Evolutionary conservation across 768 basidiomycete genomes (phyloP), one percentile per base, ranked within the genome.

Genomic region (Suillus subaureus): DNA sequence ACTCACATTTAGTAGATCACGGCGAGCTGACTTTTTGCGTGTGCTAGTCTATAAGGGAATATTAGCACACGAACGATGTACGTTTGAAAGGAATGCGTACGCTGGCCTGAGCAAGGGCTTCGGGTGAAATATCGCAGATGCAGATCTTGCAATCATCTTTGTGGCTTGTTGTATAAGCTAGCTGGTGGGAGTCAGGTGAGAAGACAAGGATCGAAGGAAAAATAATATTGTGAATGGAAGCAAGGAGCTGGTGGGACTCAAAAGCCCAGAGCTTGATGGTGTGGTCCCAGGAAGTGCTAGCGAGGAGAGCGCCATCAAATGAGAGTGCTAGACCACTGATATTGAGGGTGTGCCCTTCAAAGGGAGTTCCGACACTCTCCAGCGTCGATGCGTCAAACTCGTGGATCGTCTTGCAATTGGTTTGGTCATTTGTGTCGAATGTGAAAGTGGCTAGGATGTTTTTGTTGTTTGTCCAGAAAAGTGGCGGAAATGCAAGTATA

Each of bases 151-250:
- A 1, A 8, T 21, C 16, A 43, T 18, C 18, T 0, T 21, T 0
- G 16, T 0, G 16, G 1, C 0, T 16, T 40, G 2, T 1, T 2
- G 23, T 15, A 3, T 49, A 49, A 15, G n/a, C 47, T 47, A 47
- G 6, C 8, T 26, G 49, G 23, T 5, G 13, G 0, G 49, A 51
- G 49, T 16, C 0, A 1, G 49, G 49, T 26, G 49, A 51, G 49
- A 26, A 6, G 23, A 51, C 23, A 51, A 26, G 49, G 6, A 0
- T 0, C 6, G 0, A 0, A 3, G 6, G 2, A n/a, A n/a, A n/a
- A n/a, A n/a, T n/a, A n/a, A n/a, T n/a, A 1, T 49, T 3, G 0
- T 7, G 47, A 49, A 49, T 1, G 2, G 47, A 49, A 6, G 47
- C 47, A 13, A 49, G 47, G 2, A 49, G 23, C 13, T 49, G 47